Percentiles rank a stretch among this genome's conserved stretches.
phyloP scores from a whole-genome alignment of 2,329 filamentous ascomycete genomes.

The Aspergillus floridensis region DNA sequence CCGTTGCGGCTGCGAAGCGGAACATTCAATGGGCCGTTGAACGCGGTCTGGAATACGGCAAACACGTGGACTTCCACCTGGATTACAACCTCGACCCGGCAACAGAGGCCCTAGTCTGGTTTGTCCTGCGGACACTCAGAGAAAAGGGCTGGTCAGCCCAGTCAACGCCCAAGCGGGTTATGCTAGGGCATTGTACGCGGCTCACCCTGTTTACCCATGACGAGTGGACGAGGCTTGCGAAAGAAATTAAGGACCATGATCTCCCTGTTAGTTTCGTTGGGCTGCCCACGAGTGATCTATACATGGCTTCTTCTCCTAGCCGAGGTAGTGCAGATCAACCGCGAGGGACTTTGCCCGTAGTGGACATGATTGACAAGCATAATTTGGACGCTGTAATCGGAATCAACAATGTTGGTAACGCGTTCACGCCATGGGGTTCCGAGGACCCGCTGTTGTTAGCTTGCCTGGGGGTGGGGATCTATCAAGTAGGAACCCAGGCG shows the following conservation, averaged over 20 bases:
- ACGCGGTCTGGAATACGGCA: slow-evolving; percentile 48
- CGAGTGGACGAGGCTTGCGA: slow-evolving; percentile 52
- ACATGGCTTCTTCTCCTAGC: slow-evolving; percentile 61
- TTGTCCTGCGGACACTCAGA: slow-evolving; percentile 54
- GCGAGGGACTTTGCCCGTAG: slow-evolving; percentile 62
- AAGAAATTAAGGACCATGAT: slow-evolving; percentile 45
- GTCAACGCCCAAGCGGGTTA: slow-evolving; percentile 50
- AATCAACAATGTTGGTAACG: slow-evolving; percentile 72
- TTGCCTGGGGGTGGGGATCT: slow-evolving; percentile 62
- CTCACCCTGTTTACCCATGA: slow-evolving; percentile 55
- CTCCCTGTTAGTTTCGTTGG: slow-evolving; percentile 67
- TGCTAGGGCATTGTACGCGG: slow-evolving; percentile 67
- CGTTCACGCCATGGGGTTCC: slow-evolving; percentile 68
- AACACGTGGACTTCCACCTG: slow-evolving; percentile 68
- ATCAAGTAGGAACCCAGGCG: slow-evolving; percentile 61
- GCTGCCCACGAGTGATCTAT: slow-evolving; percentile 67
- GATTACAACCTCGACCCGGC: slow-evolving; percentile 63
- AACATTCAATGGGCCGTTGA: slow-evolving; percentile 65
- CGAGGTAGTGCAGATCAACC: slow-evolving; percentile 29
- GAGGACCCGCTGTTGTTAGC: slow-evolving; percentile 65
- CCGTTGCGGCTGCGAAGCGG: slow-evolving; percentile 45
- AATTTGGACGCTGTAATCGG: slow-evolving; percentile 60
- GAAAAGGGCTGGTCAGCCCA: slow-evolving; percentile 49
- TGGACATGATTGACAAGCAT: slow-evolving; percentile 58
- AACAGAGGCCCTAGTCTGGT: slow-evolving; percentile 53